Evolutionary conservation across 805 yeast genomes (phyloP), one percentile per base, ranked within the genome.

Genomic region (Monosporozyma aquatica): DNA sequence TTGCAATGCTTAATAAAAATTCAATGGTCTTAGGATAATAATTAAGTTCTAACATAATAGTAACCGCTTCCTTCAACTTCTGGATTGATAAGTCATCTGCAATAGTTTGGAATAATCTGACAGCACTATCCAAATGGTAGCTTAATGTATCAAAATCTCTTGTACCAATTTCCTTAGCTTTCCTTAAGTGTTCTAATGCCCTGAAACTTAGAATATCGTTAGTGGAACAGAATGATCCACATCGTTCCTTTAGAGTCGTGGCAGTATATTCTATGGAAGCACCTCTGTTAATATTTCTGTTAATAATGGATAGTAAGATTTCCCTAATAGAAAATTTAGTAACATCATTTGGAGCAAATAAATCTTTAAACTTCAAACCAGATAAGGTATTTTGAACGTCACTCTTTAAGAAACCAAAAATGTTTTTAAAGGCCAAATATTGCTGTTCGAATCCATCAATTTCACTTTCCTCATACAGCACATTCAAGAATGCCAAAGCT

Each of bases 151-250:
- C 96, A 33, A 72, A 72, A 56, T 89, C 95, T 49, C 75, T 75
- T 21, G 69, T 62, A 2, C 85, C 86, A 46, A 78, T 75, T 44
- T 78, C 83, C 54, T 81, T 83, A 1, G 97, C 97, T 53, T 82
- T 79, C 44, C 90, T 83, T 53, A 92, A 69, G 59, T 83, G 87
- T 60, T 92, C 98, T 52, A 87, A 79, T 0, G 97, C 97, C 62
- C 90, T 83, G 70, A 89, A 92, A 11, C 92, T 85, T 46, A 87
- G 72, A 22, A 92, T 96, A 62, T 92, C 98, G 50, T 83, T 86
- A 13, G 95, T 78, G 0, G 97, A 86, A 56, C 97, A 92, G 63
- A 87, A 92, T 0, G 95, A 79, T 1, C 95, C 95, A 68, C 98
- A 92, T 46, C 90, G 80, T 42, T 86, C 94, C 62, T 92, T 95